Base-by-base conservation (phyloP, 805 yeast species). In the Tetrapisispora arboricola region DNA sequence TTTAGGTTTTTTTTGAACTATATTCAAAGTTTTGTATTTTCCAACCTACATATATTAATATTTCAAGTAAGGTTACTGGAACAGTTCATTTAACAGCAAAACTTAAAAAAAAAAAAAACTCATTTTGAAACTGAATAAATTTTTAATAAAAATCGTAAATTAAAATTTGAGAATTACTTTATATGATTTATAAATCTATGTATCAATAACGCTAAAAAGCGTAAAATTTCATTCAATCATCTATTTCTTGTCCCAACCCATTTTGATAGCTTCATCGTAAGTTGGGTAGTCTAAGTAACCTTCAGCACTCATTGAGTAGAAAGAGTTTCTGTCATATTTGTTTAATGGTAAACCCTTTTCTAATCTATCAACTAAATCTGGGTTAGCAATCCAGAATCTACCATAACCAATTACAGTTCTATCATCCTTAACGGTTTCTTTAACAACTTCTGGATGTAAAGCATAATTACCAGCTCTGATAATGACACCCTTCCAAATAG, bases 341-440 rank as follows among this genome's bases (percentile, higher is more conserved):
- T 61, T 63, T 45, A 75, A 54, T 32, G 66, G 64, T 29, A 55
- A 40, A 21, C 67, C 67, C 25, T 68, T 55, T 44, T 62, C 54
- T 32, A 76, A 44, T 43, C 76, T 60, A 9, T 56, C 48, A 12
- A 65, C 68, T 25, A 76, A 52, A 49, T 76, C 82, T 3, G 81
- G 80, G 58, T 76, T 76, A 20, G 78, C 56, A 38, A 72, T 68
- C 55, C 66, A 75, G 44, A 55, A 60, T 44, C 80, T 66, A 18
- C 78, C 78, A 38, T 55, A 58, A 26, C 51, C 61, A 20, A 71
- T 57, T 36, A 71, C 49, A 3, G 80, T 73, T 49, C 72, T 59
- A 34, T 65, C 61, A 43, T 68, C 64, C 12, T 51, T 47, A 17
- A 63, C 60, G 18, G 61, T 57, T 24, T 58, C 57, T 15, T 51